Base-by-base conservation (phyloP, 257 asterid genomes). In the Solanum pinnatisectum region DNA sequence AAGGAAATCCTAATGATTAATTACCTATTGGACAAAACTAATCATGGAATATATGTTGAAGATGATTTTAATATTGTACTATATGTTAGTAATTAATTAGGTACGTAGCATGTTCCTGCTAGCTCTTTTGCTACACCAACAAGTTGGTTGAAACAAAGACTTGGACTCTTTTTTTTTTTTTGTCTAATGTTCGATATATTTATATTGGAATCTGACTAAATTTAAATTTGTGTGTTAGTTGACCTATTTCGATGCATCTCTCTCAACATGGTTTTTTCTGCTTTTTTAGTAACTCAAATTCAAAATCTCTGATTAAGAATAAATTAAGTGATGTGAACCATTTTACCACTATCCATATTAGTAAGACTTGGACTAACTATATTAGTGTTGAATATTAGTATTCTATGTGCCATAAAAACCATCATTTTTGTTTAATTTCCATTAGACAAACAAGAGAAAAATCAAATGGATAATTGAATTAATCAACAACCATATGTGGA, bases 361-460 rank as follows among this genome's bases (percentile, higher is more conserved):
- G 12, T 60, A 33, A 18, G 44, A 35, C 81, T 35, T 73, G 22
- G 25, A 37, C 56, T 76, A 37, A 39, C n/a, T 76, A 37, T 49
- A 37, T 3, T 76, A 76, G 33, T 76, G 32, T 22, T 20, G 27
- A 35, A 18, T 46, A 46, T 14, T 76, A 76, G 56, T 76, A 78
- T 78, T n/a, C 63, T 78, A n/a, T 78, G 63, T 25, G 84, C 63
- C n/a, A 40, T 40, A 23, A 40, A 78, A 78, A 78, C 84, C 84
- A 40, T n/a, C 13, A 6, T 13, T 40, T n/a, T 40, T 14, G 36
- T 78, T 44, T 40, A 40, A 40, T 78, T 78, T 40, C 60, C 84
- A 78, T n/a, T 40, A 78, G 8, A 3, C n/a, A 40, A 78, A 78
- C 84, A 25, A n/a, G 60, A 35, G 35, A 77, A 78, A n/a, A 40